Base-by-base conservation (phyloP, 306 rosid genomes). In the Cercis canadensis region DNA sequence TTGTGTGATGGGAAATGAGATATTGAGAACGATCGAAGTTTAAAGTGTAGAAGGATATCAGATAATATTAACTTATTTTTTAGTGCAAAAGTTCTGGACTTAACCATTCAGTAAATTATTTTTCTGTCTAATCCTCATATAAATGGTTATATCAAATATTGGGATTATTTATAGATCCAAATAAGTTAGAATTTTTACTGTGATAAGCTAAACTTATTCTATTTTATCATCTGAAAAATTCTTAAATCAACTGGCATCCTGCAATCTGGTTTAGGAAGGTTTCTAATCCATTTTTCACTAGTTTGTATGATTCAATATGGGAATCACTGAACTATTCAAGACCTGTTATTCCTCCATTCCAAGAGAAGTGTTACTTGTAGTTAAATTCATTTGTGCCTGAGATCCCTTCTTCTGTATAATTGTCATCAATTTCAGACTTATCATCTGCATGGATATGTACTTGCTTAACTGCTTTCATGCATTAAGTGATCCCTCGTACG, bases 231-330 rank as follows among this genome's bases (percentile, higher is more conserved):
- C 29, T 24, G 29, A 3, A 24, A 24, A 24, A 55, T 29, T 40
- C 74, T 54, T 15, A 29, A 43, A 41, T 24, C 9, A 64, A 64
- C 31, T 29, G 18, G 6, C 14, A 63, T 8, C 24, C 5, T 68
- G 34, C 74, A 41, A 14, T 40, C 55, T 55, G 33, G 40, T 24
- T 58, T 53, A 24, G 55, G 43, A 54, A 55, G 17, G 10, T 69
- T 14, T 55, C 4, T 24, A 41, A 11, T 39, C 64, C 55, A 41
- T 55, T 32, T 43, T 29, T 24, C 40, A 11, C 55, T 40, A 39
- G 54, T 55, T 15, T 49, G 58, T 49, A 49, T 15, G 31, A 17
- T 65, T 45, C 12, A 65, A 33, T 65, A 47, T 15, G 16, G 29
- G 41, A 45, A 45, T 62, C 53, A 21, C 24, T 36, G 10, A 15